Percentiles rank a stretch among this genome's conserved stretches.
These are phyloP conservation scores for Neurospora intermedia DNA, from an alignment of 495 filamentous ascomycete genomes.

Conservation along the genomic window DNA sequence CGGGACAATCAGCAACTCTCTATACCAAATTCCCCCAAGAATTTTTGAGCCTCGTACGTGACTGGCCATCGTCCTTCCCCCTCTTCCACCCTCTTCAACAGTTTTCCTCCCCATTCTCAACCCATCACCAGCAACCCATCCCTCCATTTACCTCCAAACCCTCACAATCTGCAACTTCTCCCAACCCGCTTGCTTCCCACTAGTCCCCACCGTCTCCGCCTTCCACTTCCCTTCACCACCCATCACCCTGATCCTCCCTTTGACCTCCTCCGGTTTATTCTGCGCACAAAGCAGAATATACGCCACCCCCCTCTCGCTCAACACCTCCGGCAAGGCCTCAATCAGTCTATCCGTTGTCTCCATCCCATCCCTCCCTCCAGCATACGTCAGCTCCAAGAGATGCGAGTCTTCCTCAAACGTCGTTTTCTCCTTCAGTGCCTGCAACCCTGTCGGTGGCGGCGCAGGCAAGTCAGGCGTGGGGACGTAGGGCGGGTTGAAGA, in stretches of 20 bases:
- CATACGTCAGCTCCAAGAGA: constrained; percentile 77
- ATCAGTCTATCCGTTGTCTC: constrained; percentile 76
- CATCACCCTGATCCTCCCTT: constrained; percentile 48
- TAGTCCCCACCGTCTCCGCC: constrained; percentile 69
- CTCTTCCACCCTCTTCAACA: background rate
- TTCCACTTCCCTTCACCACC: constrained; percentile 42
- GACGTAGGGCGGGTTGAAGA: constrained; percentile 97
- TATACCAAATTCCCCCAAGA: background rate
- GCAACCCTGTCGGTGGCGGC: constrained; percentile 7
- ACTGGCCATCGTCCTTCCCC: background rate
- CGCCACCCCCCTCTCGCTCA: constrained; percentile 64
- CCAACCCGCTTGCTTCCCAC: constrained; percentile 83
- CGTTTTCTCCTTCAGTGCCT: background rate
- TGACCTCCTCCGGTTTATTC: constrained; percentile 71
- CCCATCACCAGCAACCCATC: background rate
- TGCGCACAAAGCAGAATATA: constrained; percentile 85
- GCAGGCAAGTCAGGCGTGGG: constrained; percentile 63
- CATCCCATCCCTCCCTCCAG: constrained; percentile 85
- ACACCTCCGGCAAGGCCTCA: constrained; percentile 46
- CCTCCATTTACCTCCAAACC: constrained; percentile 47
- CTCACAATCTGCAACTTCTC: constrained; percentile 77
- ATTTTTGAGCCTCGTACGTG: background rate
- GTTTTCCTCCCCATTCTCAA: background rate
- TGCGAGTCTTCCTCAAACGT: constrained; percentile 62
- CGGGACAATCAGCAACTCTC: background rate